Evolutionary conservation across 164 flowering plant species (phyloP).

Genomic region (Sextonia rubra): DNA sequence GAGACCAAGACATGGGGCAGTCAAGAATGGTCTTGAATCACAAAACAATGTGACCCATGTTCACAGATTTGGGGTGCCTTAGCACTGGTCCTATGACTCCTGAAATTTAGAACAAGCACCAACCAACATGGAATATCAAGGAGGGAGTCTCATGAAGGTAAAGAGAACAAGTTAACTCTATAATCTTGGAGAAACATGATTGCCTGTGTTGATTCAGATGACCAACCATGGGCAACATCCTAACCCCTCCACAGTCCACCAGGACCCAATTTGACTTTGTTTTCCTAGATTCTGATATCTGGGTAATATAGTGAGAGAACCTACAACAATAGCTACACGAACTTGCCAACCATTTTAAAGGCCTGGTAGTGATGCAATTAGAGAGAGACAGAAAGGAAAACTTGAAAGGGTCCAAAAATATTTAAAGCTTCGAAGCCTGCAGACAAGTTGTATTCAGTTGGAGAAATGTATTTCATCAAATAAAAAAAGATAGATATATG

Average conservation of each 20-base stretch:
- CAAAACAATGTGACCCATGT: too few relatives aligned
- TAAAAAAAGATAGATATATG: constrained; percentile 9
- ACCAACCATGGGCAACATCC: too few relatives aligned
- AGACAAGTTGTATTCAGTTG: constrained; percentile 7
- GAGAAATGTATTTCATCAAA: constrained; percentile 12
- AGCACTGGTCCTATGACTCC: background rate
- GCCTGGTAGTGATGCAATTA: background rate
- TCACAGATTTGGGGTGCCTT: too few relatives aligned
- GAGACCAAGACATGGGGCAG: background rate
- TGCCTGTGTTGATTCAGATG: too few relatives aligned
- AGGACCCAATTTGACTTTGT: background rate
- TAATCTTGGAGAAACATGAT: too few relatives aligned
- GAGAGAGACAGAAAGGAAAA: constrained; percentile 1
- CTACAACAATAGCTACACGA: background rate
- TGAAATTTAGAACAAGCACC: background rate
- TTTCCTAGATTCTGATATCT: background rate
- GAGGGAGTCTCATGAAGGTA: background rate
- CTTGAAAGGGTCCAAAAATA: background rate
- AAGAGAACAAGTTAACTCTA: background rate
- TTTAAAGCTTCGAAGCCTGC: constrained; percentile 1
- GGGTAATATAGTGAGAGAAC: background rate
- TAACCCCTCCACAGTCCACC: background rate
- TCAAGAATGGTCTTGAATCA: too few relatives aligned
- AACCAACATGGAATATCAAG: background rate
- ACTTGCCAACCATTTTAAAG: background rate